phyloP scores from a whole-genome alignment of 1,284 basidiomycete genomes.

The Leccinum variabile region DNA sequence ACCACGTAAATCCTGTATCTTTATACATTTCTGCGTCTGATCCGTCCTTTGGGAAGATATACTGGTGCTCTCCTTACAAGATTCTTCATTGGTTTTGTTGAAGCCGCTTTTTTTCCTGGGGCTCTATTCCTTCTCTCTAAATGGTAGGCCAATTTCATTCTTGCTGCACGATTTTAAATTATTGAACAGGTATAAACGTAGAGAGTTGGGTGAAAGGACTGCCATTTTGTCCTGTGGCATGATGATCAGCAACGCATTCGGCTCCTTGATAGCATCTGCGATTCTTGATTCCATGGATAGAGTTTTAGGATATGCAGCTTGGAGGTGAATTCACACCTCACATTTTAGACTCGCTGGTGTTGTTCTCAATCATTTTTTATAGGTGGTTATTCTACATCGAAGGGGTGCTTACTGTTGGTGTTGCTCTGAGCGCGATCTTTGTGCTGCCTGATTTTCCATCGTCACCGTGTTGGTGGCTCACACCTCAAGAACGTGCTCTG shows the following conservation, averaged over 20 bases:
- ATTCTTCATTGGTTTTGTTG: conserved; percentile 68
- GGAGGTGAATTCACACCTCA: conserved; percentile 46
- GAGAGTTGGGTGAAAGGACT: conserved; percentile 70
- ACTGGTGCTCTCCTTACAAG: conserved; percentile 66
- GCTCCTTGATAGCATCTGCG: conserved; percentile 73
- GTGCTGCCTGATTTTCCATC: conserved; percentile 79
- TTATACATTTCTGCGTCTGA: conserved; percentile 14
- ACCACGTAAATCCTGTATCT: conserved; percentile 22
- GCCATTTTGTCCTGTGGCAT: conserved; percentile 72
- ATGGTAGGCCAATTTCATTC: conserved; percentile 42
- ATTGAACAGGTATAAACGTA: conserved; percentile 51
- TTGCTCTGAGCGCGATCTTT: conserved; percentile 62
- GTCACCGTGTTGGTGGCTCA: conserved; percentile 55
- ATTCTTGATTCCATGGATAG: conserved; percentile 75
- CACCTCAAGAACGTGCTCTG: conserved; percentile 62
- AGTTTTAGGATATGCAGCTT: conserved; percentile 67
- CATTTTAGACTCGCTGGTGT: neutral
- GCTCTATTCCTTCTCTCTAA: conserved; percentile 45
- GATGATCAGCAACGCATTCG: conserved; percentile 82
- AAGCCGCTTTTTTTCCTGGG: conserved; percentile 80
- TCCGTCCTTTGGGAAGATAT: conserved; percentile 47
- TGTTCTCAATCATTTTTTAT: neutral
- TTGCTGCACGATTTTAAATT: conserved; percentile 4
- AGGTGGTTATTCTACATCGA: conserved; percentile 75
- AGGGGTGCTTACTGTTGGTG: conserved; percentile 62